phyloP scores from a whole-genome alignment of 73 alveolate genomes.

The Uronychia binucleata region DNA sequence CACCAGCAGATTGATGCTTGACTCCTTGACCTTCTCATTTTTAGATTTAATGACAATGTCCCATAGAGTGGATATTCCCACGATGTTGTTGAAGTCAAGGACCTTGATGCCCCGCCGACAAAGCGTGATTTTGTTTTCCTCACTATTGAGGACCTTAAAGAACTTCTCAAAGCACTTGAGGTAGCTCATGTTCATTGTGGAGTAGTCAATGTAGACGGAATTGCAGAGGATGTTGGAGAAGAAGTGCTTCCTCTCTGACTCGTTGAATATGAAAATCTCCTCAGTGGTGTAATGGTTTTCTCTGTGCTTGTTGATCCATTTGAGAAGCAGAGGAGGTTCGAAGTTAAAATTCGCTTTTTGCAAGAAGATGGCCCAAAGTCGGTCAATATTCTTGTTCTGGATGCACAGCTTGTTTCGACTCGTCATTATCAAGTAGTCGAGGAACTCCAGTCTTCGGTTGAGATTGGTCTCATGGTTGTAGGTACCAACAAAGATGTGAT shows the following conservation, averaged over 20 bases:
- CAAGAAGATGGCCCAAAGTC: slow-evolving; percentile 61
- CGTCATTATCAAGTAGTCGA: slow-evolving; percentile 46
- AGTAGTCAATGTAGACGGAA: slow-evolving; percentile 15
- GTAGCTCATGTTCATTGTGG: slow-evolving; percentile 19
- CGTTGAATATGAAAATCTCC: slow-evolving; percentile 18
- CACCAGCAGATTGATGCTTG: slow-evolving; percentile 40
- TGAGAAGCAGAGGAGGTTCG: slow-evolving; percentile 47
- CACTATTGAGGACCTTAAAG: slow-evolving; percentile 41
- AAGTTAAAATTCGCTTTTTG: slow-evolving; percentile 17
- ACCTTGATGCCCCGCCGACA: slow-evolving; percentile 32
- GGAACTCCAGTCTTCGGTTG: slow-evolving; percentile 42
- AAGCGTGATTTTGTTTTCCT: slow-evolving; percentile 11
- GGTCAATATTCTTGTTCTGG: slow-evolving; percentile 41
- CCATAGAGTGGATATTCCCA: slow-evolving; percentile 64
- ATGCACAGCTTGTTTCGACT: slow-evolving; percentile 20
- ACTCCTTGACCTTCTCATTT: slow-evolving; percentile 56
- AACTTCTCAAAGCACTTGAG: slow-evolving; percentile 58
- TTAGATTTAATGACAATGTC: slow-evolving; percentile 52
- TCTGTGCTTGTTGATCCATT: slow-evolving; percentile 52
- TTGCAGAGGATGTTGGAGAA: slow-evolving; percentile 49
- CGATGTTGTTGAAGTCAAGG: slow-evolving; percentile 8
- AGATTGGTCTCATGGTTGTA: slow-evolving; percentile 52
- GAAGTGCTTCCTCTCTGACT: slow-evolving; percentile 47
- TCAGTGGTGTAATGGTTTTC: background rate
- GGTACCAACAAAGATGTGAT: slow-evolving; percentile 41